Percentiles rank a stretch among this genome's conserved stretches.
Evolutionary conservation across 305 asterid species (phyloP).

Genomic region (Solanum hybrid): DNA sequence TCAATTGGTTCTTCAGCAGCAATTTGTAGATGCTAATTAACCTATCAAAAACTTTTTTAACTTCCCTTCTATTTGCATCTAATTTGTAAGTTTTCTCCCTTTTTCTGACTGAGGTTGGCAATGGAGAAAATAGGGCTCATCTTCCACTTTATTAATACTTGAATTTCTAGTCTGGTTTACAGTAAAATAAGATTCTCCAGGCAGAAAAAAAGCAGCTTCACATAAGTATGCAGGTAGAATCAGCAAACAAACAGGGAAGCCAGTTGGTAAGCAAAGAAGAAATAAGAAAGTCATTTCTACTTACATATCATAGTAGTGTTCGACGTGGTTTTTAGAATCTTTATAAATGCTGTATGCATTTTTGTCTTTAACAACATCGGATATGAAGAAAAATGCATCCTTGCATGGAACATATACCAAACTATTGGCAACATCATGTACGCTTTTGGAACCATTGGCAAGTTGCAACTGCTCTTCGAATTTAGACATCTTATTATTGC

Average conservation of each 20-base stretch:
- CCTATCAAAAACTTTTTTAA: not conserved
- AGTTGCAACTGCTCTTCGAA: constrained; percentile 43
- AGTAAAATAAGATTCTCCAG: not conserved
- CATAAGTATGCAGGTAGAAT: not conserved
- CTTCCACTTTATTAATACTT: not conserved
- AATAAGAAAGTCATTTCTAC: constrained; percentile 13
- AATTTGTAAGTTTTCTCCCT: not conserved
- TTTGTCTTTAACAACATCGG: constrained; percentile 44
- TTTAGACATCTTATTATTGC: constrained; percentile 28
- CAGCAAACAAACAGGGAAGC: not conserved
- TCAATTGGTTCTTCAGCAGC: not conserved
- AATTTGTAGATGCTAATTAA: not conserved
- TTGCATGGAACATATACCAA: constrained; percentile 84
- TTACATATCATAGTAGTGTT: constrained; percentile 64
- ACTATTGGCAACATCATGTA: constrained; percentile 57
- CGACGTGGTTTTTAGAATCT: constrained; percentile 44
- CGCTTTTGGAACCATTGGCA: constrained; percentile 53
- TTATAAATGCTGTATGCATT: constrained; percentile 44
- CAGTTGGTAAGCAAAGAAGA: not conserved
- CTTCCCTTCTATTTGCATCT: not conserved
- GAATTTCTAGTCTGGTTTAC: not conserved
- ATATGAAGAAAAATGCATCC: constrained; percentile 59
- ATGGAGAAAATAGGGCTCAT: not conserved
- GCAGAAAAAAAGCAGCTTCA: not conserved
- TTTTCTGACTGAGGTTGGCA: not conserved